Conservation (phyloP, 176 grass and related monocot genomes). For the Ensete ventricosum region DNA sequence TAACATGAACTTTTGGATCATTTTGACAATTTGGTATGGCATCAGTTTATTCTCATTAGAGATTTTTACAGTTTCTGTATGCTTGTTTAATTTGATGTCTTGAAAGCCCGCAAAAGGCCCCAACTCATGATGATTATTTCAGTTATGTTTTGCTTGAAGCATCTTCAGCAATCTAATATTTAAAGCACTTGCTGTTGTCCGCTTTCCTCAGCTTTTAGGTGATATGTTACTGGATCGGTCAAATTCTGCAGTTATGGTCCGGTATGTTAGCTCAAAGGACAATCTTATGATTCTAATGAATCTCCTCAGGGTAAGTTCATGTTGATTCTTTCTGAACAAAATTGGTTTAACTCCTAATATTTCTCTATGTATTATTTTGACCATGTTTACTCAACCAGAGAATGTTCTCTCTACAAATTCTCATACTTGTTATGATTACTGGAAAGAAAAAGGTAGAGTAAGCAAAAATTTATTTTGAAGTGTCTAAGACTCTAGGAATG, state of each 20-base stretch:
- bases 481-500: no score
- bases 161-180: background rate
- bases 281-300: slow-evolving; percentile 61
- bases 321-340: background rate
- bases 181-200: background rate
- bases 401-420: no score
- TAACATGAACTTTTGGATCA: background rate
- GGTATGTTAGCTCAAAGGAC: slow-evolving; percentile 45
- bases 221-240: slow-evolving; percentile 50
- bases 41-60: background rate
- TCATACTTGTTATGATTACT: no score
- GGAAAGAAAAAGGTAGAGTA: no score
- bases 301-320: slow-evolving; percentile 43
- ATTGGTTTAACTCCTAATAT: background rate
- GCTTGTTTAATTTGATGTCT: background rate
- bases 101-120: background rate
- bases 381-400: no score
- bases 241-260: slow-evolving; percentile 42
- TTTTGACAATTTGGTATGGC: background rate
- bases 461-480: no score
- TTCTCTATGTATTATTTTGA: no score
- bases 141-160: background rate
- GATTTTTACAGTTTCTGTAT: background rate
- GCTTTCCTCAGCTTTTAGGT: slow-evolving; percentile 43
- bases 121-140: background rate